Base-by-base conservation (phyloP, 1,284 basidiomycete species). In the Sporisorium graminicola region DNA sequence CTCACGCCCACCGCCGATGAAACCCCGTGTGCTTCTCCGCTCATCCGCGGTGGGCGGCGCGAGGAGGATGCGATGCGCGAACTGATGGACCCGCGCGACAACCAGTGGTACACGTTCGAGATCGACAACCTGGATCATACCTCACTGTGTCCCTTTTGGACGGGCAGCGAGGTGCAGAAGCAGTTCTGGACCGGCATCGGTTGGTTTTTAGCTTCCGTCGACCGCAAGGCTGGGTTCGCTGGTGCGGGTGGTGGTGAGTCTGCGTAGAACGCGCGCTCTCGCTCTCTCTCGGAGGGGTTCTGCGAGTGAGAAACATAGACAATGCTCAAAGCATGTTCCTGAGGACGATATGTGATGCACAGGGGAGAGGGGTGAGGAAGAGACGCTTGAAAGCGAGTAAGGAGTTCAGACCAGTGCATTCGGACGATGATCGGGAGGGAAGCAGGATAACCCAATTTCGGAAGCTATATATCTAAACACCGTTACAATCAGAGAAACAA, bases 121-220 rank as follows among this genome's bases (percentile, higher is more conserved):
- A 58, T 79, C 14, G 43, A 55, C 27, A 43, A 58, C 24, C 50
- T 78, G 2, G 65, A 74, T 37, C 78, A 79, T 42, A 71, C 78
- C 0, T 51, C 55, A 12, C 51, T 79, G 20, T 74, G 67, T 42
- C 78, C 78, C 37, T 70, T 79, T 26, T 79, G 72, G 72, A 78
- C 68, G 16, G 78, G 78, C 13, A 69, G 60, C 47, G 74, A 73
- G 49, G 46, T 66, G 12, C 78, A 79, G 47, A 67, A 65, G 10
- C 58, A 68, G 31, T 79, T 79, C 31, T 79, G 78, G 78, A 63
- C 55, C 0, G 78, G 75, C 1, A 61, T 78, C 8, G 78, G 78
- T 3, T 42, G 54, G 27, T 79, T 66, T 26, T 43, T 79, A 3
- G 75, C 66, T 24, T 56, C 59, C 10, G 67, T 79, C 13, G 78